A percentile compares a stretch with the other conserved stretches of the same genome.
These are phyloP conservation scores for Colletotrichum tabaci DNA, from an alignment of 2,329 filamentous ascomycete genomes.

Conservation along the genomic window DNA sequence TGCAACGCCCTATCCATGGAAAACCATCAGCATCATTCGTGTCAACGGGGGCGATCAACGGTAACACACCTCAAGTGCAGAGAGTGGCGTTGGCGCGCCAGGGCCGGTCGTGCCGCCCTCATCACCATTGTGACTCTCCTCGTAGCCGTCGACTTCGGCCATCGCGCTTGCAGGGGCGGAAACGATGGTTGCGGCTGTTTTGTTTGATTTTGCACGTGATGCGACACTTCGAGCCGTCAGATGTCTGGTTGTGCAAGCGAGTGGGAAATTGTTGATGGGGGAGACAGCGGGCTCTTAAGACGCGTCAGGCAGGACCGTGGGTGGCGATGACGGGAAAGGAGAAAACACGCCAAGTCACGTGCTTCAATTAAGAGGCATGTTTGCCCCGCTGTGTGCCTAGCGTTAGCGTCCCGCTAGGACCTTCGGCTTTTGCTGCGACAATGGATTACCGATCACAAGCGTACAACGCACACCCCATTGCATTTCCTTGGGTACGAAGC, in stretches of 20 bases:
- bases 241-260: not conserved
- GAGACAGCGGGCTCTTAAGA: constrained; percentile 42
- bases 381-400: constrained; percentile 27
- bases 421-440: not conserved
- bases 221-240: not conserved
- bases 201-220: not conserved
- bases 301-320: constrained; percentile 50
- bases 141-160: constrained; percentile 72
- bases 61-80: constrained; percentile 82
- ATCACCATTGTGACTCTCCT: constrained; percentile 76
- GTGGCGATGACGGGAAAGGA: constrained; percentile 47
- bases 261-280: not conserved
- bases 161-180: constrained; percentile 49
- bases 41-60: not conserved
- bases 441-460: not conserved
- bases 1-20: constrained; percentile 77
- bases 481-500: too few species aligned
- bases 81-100: constrained; percentile 92
- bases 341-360: constrained; percentile 57
- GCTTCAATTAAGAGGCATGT: constrained; percentile 34
- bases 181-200: not conserved
- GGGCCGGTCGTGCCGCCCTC: constrained; percentile 84
- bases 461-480: too few species aligned
- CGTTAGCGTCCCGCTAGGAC: constrained; percentile 8
- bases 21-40: constrained; percentile 4